A percentile compares a stretch with the other conserved stretches of the same genome.
Evolutionary conservation across 768 basidiomycete genomes (phyloP).

Genomic region (Lanmaoa rubissima): DNA sequence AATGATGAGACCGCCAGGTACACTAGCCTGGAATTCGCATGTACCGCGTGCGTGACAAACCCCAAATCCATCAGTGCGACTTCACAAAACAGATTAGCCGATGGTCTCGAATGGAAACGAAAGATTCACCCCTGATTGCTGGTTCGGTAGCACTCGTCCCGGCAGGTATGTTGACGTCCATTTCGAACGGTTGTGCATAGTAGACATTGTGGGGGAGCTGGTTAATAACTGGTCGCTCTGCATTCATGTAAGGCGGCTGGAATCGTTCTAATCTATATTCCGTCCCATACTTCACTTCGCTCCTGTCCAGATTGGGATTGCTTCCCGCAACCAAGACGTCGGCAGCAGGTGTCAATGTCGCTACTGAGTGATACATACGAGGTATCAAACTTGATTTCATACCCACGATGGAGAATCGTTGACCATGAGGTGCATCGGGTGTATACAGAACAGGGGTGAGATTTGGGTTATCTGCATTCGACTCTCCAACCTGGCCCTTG

Average conservation of each 20-base stretch:
- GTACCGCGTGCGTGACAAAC: slow-evolving; percentile 75
- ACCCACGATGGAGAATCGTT: slow-evolving; percentile 56
- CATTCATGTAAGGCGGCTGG: slow-evolving; percentile 75
- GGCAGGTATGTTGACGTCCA: slow-evolving; percentile 44
- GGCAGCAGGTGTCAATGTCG: slow-evolving; percentile 70
- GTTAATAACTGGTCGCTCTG: slow-evolving; percentile 53
- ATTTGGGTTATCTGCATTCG: slow-evolving; percentile 76
- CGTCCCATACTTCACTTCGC: slow-evolving; percentile 69
- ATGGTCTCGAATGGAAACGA: neutral
- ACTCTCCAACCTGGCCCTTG: slow-evolving; percentile 60
- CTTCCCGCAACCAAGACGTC: slow-evolving; percentile 79
- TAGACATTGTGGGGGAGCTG: slow-evolving; percentile 36
- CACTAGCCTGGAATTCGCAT: slow-evolving; percentile 74
- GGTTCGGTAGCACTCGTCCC: slow-evolving; percentile 33
- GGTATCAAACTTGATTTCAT: slow-evolving; percentile 68
- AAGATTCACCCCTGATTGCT: slow-evolving; percentile 50
- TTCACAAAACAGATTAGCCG: slow-evolving; percentile 27
- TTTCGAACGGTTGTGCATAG: slow-evolving; percentile 45
- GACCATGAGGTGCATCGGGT: slow-evolving; percentile 49
- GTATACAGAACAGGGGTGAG: slow-evolving; percentile 70
- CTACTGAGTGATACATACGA: slow-evolving; percentile 80
- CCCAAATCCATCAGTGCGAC: slow-evolving; percentile 80
- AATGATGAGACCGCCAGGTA: slow-evolving; percentile 51
- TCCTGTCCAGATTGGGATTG: slow-evolving; percentile 80
- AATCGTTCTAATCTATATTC: slow-evolving; percentile 90